These are phyloP conservation scores for Sideroxylon spinosum DNA, from an alignment of 179 eudicot genomes.

Conservation along the genomic window DNA sequence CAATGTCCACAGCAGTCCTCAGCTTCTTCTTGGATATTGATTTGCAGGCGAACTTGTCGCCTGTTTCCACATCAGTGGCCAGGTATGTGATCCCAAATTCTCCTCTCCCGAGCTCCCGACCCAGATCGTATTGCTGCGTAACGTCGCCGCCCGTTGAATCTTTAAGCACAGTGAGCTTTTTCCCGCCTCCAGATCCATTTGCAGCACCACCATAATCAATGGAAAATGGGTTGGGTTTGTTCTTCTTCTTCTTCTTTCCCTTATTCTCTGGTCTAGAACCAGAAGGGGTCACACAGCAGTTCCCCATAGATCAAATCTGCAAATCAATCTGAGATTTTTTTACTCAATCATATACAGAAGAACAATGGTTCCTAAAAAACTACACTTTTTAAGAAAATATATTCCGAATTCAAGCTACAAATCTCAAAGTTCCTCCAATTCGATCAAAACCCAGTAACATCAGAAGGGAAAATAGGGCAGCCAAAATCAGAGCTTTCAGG, in stretches of 20 bases:
- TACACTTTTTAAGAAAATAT: not conserved
- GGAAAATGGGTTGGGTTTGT: conserved; percentile 61
- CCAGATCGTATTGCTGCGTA: conserved; percentile 40
- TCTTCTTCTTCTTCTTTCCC: conserved; percentile 33
- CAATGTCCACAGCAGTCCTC: conserved; percentile 69
- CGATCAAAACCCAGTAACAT: not conserved
- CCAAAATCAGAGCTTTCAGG: not conserved
- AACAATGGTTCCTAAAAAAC: not conserved
- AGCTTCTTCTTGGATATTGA: conserved; percentile 73
- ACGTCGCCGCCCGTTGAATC: conserved; percentile 66
- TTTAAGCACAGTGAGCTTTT: conserved; percentile 50
- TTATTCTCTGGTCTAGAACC: conserved; percentile 20
- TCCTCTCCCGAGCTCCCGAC: conserved; percentile 72
- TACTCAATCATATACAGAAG: conserved; percentile 14
- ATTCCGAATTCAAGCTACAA: not conserved
- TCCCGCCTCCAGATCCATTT: conserved; percentile 22
- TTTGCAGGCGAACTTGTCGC: conserved; percentile 65
- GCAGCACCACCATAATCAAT: conserved; percentile 41
- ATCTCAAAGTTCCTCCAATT: not conserved
- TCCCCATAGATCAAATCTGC: conserved; percentile 47
- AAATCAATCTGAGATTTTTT: conserved; percentile 6
- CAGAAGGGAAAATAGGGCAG: not conserved
- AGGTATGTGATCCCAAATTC: conserved; percentile 78
- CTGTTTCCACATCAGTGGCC: conserved; percentile 43
- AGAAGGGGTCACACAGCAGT: conserved; percentile 51